Percentiles rank a stretch among this genome's conserved stretches.
Conservation (phyloP, 495 filamentous ascomycete species). For the Aspergillus wentii region DNA sequence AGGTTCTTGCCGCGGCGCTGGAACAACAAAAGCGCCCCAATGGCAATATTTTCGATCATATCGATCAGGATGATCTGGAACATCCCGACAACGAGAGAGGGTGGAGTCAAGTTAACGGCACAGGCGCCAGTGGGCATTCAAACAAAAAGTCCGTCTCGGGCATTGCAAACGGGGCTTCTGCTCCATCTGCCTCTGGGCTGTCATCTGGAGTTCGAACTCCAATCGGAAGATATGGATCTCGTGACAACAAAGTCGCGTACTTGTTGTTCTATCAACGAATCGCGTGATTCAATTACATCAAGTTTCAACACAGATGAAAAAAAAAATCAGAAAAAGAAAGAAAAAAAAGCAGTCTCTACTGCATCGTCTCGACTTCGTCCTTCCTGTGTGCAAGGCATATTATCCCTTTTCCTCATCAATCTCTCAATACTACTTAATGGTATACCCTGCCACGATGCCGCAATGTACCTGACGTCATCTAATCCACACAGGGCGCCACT, state of each 20-base stretch:
- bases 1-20: slow-evolving; percentile 57
- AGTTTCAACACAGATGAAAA: background rate
- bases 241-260: slow-evolving; percentile 95
- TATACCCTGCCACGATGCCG: background rate
- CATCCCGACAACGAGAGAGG: slow-evolving; percentile 56
- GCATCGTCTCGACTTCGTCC: background rate
- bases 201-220: slow-evolving; percentile 58
- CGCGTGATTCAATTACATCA: slow-evolving; percentile 17
- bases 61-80: slow-evolving; percentile 61
- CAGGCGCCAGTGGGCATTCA: slow-evolving; percentile 34
- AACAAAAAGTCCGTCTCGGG: slow-evolving; percentile 64
- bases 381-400: background rate
- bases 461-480: slow-evolving; percentile 2
- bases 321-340: background rate
- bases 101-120: slow-evolving; percentile 81
- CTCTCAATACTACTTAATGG: background rate
- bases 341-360: background rate
- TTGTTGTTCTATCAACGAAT: slow-evolving; percentile 91
- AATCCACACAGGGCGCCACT: background rate
- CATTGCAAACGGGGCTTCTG: slow-evolving; percentile 56
- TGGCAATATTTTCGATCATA: slow-evolving; percentile 64
- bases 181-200: slow-evolving; percentile 36
- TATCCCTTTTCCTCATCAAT: background rate
- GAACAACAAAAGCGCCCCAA: slow-evolving; percentile 54
- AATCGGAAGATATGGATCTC: slow-evolving; percentile 61